phyloP scores from a whole-genome alignment of 805 yeast species.

The Blastobotrys terrestris region DNA sequence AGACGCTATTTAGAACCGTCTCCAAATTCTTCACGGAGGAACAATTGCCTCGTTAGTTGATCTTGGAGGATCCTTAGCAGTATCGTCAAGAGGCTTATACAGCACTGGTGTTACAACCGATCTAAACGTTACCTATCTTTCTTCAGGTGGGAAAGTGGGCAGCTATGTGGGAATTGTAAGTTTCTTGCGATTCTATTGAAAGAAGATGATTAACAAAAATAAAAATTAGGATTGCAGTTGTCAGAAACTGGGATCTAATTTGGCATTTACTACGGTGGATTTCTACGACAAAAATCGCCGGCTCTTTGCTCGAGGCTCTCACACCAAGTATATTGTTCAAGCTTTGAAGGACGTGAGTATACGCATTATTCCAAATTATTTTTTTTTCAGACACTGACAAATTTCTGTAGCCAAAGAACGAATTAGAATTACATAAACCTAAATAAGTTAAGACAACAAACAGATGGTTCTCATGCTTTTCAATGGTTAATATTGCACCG shows the following conservation, averaged over 20 bases:
- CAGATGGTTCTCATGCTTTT: too few relatives aligned
- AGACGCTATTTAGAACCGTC: slow-evolving; percentile 28
- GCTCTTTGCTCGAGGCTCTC: slow-evolving; percentile 38
- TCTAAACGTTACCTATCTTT: slow-evolving; percentile 33
- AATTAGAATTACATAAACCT: background rate
- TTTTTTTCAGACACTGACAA: background rate
- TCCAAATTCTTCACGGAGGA: slow-evolving; percentile 38
- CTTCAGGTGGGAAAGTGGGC: slow-evolving; percentile 34
- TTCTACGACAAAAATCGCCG: slow-evolving; percentile 24
- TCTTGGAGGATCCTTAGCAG: slow-evolving; percentile 40
- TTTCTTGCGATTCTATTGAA: background rate
- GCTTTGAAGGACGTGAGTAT: slow-evolving; percentile 34
- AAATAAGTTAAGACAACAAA: too few relatives aligned
- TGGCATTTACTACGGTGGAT: slow-evolving; percentile 38
- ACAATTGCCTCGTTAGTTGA: slow-evolving; percentile 37
- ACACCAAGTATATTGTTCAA: slow-evolving; percentile 35
- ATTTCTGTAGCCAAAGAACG: background rate
- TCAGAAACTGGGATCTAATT: slow-evolving; percentile 34
- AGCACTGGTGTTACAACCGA: slow-evolving; percentile 41
- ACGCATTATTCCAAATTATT: background rate
- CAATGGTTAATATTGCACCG: too few relatives aligned
- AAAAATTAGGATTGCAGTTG: slow-evolving; percentile 25
- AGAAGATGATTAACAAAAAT: background rate
- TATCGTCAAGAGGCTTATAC: slow-evolving; percentile 36
- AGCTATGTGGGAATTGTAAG: slow-evolving; percentile 8